Base-by-base conservation (phyloP, 1,284 basidiomycete genomes). In the Schizophyllum commune region DNA sequence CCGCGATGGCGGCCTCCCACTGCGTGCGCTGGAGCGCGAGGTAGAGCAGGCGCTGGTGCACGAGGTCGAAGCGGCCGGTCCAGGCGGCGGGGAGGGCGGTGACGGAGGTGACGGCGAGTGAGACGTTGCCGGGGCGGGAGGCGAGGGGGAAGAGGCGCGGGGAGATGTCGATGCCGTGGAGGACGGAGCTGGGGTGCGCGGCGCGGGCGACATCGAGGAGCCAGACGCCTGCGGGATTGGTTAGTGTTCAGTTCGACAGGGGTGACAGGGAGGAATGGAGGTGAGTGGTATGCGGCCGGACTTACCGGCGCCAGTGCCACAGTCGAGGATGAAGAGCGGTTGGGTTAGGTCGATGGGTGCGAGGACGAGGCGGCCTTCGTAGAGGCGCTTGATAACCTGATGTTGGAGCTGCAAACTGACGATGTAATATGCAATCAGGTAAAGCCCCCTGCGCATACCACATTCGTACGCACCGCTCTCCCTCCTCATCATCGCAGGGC, bases 1-100 rank as follows among this genome's bases (percentile, higher is more conserved):
- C 72, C 6, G 52, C 54, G n/a, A 72, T 39, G 5, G 66, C 67
- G 0, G 5, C 7, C 2, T 58, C 55, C 72, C 72, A 73, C 52
- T 69, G 61, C 0, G 52, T 58, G 9, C 19, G 17, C 39, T 58
- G 58, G 55, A 61, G 69, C 51, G 67, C 70, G 13, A 66, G 64
- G 3, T 69, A 58, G 34, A 73, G 66, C 51, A 72, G 67, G 4
- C 72, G 66, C 59, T 72, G 71, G 63, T 72, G 65, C 32, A 71
- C 64, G 20, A 73, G 65, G 21, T 62, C 60, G 64, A 72, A 72
- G 7, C 52, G 63, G 66, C 65, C 58, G 9, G 53, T 57, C 71
- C 69, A 71, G 0, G 66, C 67, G 1, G 33, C n/a, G 6, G 71
- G 71, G 2, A 72, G 64, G 8, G 60, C 32, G 1, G 64, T 65